Conservation (phyloP, 257 asterid species). For the Ilex aquifolium region DNA sequence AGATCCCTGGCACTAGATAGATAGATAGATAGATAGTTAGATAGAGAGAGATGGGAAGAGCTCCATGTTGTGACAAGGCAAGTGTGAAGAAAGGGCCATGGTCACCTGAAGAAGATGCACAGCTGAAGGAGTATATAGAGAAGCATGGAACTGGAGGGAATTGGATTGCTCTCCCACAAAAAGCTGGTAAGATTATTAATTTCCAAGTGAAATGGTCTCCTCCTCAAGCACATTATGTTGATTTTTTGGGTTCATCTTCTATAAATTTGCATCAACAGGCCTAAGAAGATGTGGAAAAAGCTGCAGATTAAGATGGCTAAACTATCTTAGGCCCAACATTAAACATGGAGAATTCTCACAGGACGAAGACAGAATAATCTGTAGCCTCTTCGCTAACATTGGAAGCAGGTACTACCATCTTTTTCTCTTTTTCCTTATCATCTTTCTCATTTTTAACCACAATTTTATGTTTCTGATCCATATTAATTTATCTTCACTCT, state of each 20-base stretch:
- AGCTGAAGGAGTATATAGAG: slow-evolving; percentile 54
- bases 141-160: slow-evolving; percentile 74
- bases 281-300: slow-evolving; percentile 76
- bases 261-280: slow-evolving; percentile 24
- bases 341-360: slow-evolving; percentile 75
- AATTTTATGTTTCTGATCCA: not conserved
- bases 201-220: not conserved
- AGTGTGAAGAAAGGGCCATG: slow-evolving; percentile 88
- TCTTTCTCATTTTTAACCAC: not conserved
- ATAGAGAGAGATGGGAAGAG: slow-evolving; percentile 67
- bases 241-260: not conserved
- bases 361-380: slow-evolving; percentile 60
- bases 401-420: slow-evolving; percentile 63
- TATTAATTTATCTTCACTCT: not conserved
- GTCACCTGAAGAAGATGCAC: slow-evolving; percentile 89
- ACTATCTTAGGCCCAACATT: slow-evolving; percentile 75
- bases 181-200: slow-evolving; percentile 40
- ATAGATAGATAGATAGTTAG: slow-evolving; percentile 1
- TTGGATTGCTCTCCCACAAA: slow-evolving; percentile 87
- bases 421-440: not conserved
- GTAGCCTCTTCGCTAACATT: slow-evolving; percentile 59
- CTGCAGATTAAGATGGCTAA: slow-evolving; percentile 81
- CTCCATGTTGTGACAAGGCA: slow-evolving; percentile 83
- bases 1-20: too few species aligned
- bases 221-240: not conserved